Percentiles rank a stretch among this genome's conserved stretches.
Conservation (phyloP, 768 basidiomycete species). For the Leccinellum luteum region DNA sequence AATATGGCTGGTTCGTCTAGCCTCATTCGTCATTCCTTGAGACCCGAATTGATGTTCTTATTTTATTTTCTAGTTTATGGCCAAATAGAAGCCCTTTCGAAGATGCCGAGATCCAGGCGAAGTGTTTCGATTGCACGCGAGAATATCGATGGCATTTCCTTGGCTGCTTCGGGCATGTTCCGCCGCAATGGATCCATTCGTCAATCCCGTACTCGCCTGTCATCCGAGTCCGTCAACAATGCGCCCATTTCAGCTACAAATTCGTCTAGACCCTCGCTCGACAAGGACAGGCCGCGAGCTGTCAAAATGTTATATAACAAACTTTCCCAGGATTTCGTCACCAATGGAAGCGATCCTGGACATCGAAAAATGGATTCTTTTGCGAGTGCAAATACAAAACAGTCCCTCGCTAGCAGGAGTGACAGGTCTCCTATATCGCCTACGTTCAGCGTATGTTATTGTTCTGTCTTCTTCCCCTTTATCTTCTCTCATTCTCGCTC, state of each 20-base stretch:
- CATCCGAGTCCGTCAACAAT: constrained; percentile 38
- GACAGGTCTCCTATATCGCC: constrained; percentile 36
- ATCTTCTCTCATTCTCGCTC: constrained; percentile 5
- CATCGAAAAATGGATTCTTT: constrained; percentile 57
- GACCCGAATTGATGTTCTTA: constrained; percentile 13
- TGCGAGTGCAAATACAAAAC: constrained; percentile 48
- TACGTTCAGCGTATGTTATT: constrained; percentile 32
- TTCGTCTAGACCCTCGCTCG: constrained; percentile 55
- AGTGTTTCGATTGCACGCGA: constrained; percentile 71
- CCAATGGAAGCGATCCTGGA: constrained; percentile 42
- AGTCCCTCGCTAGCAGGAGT: constrained; percentile 30
- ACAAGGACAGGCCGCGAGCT: constrained; percentile 49
- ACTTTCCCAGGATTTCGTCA: constrained; percentile 37
- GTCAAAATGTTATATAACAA: constrained; percentile 56
- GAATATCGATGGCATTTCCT: constrained; percentile 39
- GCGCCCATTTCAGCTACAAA: constrained; percentile 17
- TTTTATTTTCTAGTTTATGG: constrained; percentile 51
- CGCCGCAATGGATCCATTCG: constrained; percentile 26
- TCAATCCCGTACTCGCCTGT: constrained; percentile 31
- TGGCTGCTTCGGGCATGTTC: constrained; percentile 33
- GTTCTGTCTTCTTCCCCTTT: constrained; percentile 1
- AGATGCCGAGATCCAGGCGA: constrained; percentile 53
- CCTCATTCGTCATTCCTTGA: constrained; percentile 14
- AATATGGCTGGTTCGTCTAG: constrained; percentile 67
- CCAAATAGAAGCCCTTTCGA: constrained; percentile 70